Percentiles rank a stretch among this genome's conserved stretches.
These are phyloP conservation scores for Ambrosia trifida DNA, from an alignment of 129 eudicot genomes.

Conservation along the genomic window DNA sequence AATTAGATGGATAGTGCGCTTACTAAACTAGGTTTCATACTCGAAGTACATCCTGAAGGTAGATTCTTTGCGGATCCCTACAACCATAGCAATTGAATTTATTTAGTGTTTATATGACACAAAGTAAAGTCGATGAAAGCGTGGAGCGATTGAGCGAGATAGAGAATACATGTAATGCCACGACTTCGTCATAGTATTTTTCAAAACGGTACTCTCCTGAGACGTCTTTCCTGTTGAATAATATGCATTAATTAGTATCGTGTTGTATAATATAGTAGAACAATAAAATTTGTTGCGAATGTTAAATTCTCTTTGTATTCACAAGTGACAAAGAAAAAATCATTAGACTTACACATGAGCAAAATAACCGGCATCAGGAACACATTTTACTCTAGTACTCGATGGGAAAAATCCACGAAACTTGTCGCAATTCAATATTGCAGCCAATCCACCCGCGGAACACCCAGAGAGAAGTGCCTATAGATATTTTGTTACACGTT, in stretches of 20 bases:
- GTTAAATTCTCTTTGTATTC: not conserved
- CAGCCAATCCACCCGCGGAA: slow-evolving; percentile 47
- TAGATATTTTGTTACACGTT: not conserved
- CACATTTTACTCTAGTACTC: slow-evolving; percentile 41
- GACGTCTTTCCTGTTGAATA: slow-evolving; percentile 33
- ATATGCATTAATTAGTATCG: slow-evolving; percentile 1
- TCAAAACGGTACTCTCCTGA: slow-evolving; percentile 30
- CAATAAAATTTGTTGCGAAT: not conserved
- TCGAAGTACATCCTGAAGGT: slow-evolving; percentile 43
- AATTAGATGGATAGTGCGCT: not conserved
- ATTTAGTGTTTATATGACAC: not conserved
- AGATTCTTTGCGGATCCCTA: slow-evolving; percentile 44
- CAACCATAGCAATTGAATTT: slow-evolving; percentile 13
- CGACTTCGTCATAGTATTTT: slow-evolving; percentile 28
- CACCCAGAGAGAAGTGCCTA: slow-evolving; percentile 43
- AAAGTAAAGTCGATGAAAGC: not conserved
- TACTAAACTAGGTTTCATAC: slow-evolving; percentile 43
- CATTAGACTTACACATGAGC: slow-evolving; percentile 34
- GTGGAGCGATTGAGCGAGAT: not conserved
- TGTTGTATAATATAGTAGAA: not conserved
- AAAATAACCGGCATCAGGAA: slow-evolving; percentile 46
- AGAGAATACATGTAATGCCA: slow-evolving; percentile 37
- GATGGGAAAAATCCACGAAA: slow-evolving; percentile 27
- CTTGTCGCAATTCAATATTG: slow-evolving; percentile 43
- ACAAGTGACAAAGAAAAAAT: not conserved